Conservation (phyloP, 148 eudicot species). For the Rhododendron ovatum region DNA sequence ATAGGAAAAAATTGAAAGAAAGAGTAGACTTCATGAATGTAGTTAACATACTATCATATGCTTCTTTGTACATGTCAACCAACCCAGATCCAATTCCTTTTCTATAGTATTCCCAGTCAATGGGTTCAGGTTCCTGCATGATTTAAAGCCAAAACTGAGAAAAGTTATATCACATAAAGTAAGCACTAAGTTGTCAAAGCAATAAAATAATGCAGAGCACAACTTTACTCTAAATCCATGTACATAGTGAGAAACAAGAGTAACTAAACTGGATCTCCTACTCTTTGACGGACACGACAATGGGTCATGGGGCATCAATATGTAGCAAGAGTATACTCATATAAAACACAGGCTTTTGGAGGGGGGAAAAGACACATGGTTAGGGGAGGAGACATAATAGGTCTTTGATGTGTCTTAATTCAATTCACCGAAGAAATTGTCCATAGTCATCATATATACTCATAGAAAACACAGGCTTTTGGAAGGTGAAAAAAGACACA, state of each 20-base stretch:
- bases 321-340: neutral
- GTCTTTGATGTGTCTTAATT: neutral
- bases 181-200: neutral
- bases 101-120: slow-evolving; percentile 96
- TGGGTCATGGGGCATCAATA: neutral
- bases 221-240: neutral
- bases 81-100: slow-evolving; percentile 78
- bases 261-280: neutral
- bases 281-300: neutral
- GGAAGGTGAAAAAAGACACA: neutral
- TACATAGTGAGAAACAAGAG: neutral
- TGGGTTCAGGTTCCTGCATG: slow-evolving; percentile 90
- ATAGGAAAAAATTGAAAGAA: neutral
- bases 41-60: slow-evolving; percentile 65
- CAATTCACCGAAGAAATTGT: neutral
- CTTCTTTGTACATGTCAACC: slow-evolving; percentile 98
- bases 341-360: neutral
- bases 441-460: neutral
- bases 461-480: too few species aligned
- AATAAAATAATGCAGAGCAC: neutral
- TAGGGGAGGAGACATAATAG: neutral
- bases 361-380: neutral
- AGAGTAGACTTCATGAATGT: neutral
- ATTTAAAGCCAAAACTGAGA: neutral
- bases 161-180: neutral